These are phyloP conservation scores for Mycena polygramma DNA, from an alignment of 768 basidiomycete species.

Conservation along the genomic window DNA sequence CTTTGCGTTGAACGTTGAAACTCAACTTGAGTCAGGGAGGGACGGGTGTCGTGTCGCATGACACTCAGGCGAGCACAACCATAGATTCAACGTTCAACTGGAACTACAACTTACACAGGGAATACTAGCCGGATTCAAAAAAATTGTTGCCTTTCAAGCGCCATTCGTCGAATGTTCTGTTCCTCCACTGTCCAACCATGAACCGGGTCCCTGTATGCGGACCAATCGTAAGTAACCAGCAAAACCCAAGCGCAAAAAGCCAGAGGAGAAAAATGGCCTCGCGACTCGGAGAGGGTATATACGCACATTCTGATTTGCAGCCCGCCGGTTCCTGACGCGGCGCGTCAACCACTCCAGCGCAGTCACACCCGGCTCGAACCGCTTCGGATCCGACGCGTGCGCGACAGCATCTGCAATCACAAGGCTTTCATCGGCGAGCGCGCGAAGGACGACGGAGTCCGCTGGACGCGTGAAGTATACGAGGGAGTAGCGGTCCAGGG, in stretches of 20 bases:
- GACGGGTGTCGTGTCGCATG: too few species aligned
- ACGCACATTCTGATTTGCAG: conserved; percentile 40
- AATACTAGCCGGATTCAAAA: too few species aligned
- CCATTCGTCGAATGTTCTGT: conserved; percentile 18
- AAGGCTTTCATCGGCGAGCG: conserved; percentile 59
- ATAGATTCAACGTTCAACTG: too few species aligned
- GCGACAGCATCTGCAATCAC: conserved; percentile 59
- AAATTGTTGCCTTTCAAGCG: too few species aligned
- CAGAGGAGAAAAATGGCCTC: neutral
- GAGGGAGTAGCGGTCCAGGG: conserved; percentile 67
- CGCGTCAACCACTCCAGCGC: conserved; percentile 47
- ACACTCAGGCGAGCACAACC: too few species aligned
- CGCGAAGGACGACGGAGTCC: conserved; percentile 58
- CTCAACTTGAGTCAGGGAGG: too few species aligned
- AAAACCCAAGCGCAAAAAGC: neutral
- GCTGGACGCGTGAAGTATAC: conserved; percentile 73
- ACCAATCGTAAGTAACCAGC: neutral
- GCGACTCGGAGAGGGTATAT: neutral
- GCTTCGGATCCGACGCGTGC: conserved; percentile 37
- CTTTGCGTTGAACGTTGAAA: too few species aligned
- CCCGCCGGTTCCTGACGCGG: conserved; percentile 40
- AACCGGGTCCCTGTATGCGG: conserved; percentile 13
- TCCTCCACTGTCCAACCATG: conserved; percentile 24
- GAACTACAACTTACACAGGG: too few species aligned
- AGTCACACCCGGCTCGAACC: conserved; percentile 42